Base-by-base conservation (phyloP, 495 filamentous ascomycete genomes). In the Acidiella bohemica region DNA sequence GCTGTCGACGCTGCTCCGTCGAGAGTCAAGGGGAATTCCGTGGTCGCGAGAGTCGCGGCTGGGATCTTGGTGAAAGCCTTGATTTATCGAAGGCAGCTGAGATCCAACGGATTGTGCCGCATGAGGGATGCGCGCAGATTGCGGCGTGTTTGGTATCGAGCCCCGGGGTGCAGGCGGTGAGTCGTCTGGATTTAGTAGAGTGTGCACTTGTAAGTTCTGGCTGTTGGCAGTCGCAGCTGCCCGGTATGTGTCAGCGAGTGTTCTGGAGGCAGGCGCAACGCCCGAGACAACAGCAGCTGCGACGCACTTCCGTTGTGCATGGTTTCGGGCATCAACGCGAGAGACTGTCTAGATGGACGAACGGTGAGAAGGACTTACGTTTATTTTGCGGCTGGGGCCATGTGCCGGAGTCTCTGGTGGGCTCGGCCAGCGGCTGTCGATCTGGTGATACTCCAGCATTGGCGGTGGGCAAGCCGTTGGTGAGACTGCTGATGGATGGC, bases 1-100 rank as follows among this genome's bases (percentile, higher is more conserved):
- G 32, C 60, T 63, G 44, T 64, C 61, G 20, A 64, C 57, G 42
- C 60, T 63, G 48, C 61, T 63, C 3, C 61, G 60, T 7, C 61
- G 46, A 3, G 61, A 64, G 36, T 62, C 61, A 11, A 57, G 47
- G 6, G 46, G 44, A 14, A 52, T 45, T 10, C 44, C 36, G 12
- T 54, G 50, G 13, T 58, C 59, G 16, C 55, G 22, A 13, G 49
- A 42, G 28, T 46, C 47, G 10, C 43, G 46, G 43, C 55, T 49
- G 36, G 53, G 52, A 28, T 57, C 46, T 36, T 36, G 35, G 11
- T 61, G 54, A 28, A 59, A 58, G 21, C 53, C 51, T 37, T 60
- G 55, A 23, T 60, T 61, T 37, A 61, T 48, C 1, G 60, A 57
- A 0, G 37, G 31, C 26, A 34, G 25, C 42, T 12, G n/a, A 17